These are phyloP conservation scores for Chaetomiaceae sp. DNA, from an alignment of 2,329 filamentous ascomycete species.

Conservation along the genomic window DNA sequence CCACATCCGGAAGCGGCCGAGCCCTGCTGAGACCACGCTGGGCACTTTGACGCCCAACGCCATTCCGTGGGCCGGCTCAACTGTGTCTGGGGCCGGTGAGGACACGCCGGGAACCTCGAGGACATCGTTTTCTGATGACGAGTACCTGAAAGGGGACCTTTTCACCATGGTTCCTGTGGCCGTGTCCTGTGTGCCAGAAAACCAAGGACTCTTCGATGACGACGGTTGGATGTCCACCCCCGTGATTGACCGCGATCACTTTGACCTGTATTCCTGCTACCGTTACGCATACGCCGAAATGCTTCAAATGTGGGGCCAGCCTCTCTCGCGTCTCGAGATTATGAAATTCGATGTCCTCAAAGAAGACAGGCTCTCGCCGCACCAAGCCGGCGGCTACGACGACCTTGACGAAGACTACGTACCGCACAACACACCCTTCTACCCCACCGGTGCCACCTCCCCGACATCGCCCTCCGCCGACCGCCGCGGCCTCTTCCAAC, in stretches of 20 bases:
- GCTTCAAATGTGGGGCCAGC: slow-evolving; percentile 61
- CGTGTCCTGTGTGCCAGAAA: slow-evolving; percentile 51
- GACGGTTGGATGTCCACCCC: slow-evolving; percentile 60
- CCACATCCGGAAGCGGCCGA: slow-evolving; percentile 47
- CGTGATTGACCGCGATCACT: slow-evolving; percentile 49
- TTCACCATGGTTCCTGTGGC: slow-evolving; percentile 46
- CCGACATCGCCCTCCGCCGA: slow-evolving; percentile 47
- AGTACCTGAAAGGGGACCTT: slow-evolving; percentile 42
- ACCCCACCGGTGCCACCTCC: slow-evolving; percentile 34
- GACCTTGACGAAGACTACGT: slow-evolving; percentile 34
- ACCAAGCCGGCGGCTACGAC: slow-evolving; percentile 29
- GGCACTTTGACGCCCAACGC: slow-evolving; percentile 50
- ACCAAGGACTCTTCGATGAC: slow-evolving; percentile 63
- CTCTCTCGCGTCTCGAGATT: slow-evolving; percentile 59
- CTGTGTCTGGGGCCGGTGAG: slow-evolving; percentile 37
- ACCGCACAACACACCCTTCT: slow-evolving; percentile 32
- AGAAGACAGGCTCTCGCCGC: slow-evolving; percentile 34
- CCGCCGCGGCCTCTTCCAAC: slow-evolving; percentile 46
- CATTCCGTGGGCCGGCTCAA: slow-evolving; percentile 47
- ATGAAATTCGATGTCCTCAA: slow-evolving; percentile 64
- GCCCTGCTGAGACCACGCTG: slow-evolving; percentile 57
- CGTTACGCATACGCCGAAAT: slow-evolving; percentile 64
- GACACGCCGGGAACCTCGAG: slow-evolving; percentile 45
- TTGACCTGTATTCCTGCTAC: slow-evolving; percentile 52
- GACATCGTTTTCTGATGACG: slow-evolving; percentile 52